Conservation (phyloP, 2,329 filamentous ascomycete species). For the Alternaria arborescens region DNA sequence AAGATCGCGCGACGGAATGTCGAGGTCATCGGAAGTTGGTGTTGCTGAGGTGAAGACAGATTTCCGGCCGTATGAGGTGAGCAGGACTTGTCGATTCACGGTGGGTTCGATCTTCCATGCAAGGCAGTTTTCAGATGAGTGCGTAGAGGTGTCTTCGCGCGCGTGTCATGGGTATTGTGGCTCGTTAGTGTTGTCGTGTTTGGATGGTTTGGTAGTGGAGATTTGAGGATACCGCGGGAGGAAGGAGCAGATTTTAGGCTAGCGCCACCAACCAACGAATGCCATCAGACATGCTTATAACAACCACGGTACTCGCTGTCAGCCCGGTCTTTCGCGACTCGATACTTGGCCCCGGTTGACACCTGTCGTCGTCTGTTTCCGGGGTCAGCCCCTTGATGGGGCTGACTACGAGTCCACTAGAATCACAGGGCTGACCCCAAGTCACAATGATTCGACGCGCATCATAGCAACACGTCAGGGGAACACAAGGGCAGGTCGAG, state of each 20-base stretch:
- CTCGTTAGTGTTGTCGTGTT: conserved; percentile 26
- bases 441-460: conserved; percentile 2
- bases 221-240: conserved; percentile 30
- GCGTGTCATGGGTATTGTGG: conserved; percentile 23
- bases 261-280: conserved; percentile 16
- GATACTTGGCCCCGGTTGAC: conserved; percentile 13
- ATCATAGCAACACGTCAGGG: conserved; percentile 12
- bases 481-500: conserved; percentile 16
- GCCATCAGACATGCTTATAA: conserved; percentile 13
- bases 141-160: conserved; percentile 8
- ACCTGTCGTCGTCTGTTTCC: conserved; percentile 6
- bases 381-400: conserved; percentile 1
- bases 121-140: conserved; percentile 28
- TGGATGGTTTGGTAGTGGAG: conserved; percentile 28
- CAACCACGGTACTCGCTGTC: conserved; percentile 14
- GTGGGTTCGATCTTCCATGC: conserved; percentile 40
- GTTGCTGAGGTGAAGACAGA: conserved; percentile 25
- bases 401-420: conserved; percentile 10
- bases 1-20: conserved; percentile 27
- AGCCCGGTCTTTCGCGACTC: conserved; percentile 22
- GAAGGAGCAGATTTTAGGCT: conserved; percentile 34
- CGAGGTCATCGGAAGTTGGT: conserved; percentile 44
- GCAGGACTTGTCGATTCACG: conserved; percentile 25
- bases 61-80: conserved; percentile 16
- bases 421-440: not conserved